A percentile compares a stretch with the other conserved stretches of the same genome.
Evolutionary conservation across 1,284 basidiomycete species (phyloP).

Genomic region (Kwoniella shivajii): DNA sequence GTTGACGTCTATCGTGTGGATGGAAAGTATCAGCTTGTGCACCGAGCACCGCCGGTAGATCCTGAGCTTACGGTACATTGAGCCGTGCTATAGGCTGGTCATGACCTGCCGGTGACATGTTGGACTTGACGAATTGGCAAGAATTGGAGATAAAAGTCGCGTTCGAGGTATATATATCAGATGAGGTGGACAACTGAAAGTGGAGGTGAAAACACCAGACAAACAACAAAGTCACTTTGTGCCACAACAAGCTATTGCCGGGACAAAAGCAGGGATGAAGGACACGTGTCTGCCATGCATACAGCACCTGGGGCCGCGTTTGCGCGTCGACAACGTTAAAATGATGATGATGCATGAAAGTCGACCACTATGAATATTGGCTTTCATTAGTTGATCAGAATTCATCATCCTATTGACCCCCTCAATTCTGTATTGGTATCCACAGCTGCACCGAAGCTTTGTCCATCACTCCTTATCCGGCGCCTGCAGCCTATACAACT

Average conservation of each 20-base stretch:
- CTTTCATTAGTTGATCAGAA: background rate
- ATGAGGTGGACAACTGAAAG: slow-evolving; percentile 6
- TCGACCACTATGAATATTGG: no score
- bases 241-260: background rate
- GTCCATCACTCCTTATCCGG: no score
- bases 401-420: no score
- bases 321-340: slow-evolving; percentile 1
- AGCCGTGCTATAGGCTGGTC: slow-evolving; percentile 2
- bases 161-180: background rate
- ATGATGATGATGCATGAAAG: slow-evolving; percentile 2
- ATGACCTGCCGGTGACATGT: no score
- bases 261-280: no score
- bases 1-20: no score
- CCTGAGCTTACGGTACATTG: background rate
- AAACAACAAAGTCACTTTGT: background rate
- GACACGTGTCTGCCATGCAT: background rate
- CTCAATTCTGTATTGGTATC: no score
- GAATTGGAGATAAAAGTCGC: background rate
- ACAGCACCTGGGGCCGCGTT: slow-evolving; percentile 1
- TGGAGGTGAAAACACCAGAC: background rate
- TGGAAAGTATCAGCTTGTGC: slow-evolving; percentile 4
- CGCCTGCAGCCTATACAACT: no score
- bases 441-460: no score
- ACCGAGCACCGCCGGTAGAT: no score
- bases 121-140: background rate